phyloP scores from a whole-genome alignment of 192 early-diverging fungal species.

The Coemansia nantahalensis region DNA sequence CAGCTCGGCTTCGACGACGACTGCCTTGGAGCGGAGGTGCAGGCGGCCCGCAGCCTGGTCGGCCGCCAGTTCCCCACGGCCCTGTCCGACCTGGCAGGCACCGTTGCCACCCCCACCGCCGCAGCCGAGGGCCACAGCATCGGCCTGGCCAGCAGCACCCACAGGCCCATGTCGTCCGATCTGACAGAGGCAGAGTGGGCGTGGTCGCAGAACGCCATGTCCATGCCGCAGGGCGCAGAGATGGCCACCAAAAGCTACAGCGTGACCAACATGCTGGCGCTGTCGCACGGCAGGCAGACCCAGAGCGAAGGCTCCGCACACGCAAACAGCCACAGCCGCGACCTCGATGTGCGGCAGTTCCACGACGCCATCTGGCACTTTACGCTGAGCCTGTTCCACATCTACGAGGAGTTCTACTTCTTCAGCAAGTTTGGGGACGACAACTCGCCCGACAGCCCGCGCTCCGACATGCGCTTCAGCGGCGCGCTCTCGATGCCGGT shows the following conservation, averaged over 20 bases:
- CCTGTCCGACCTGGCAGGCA: neutral
- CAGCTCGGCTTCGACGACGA: conserved; percentile 36
- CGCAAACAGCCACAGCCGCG: neutral
- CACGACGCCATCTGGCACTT: conserved; percentile 51
- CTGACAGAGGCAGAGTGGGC: conserved; percentile 23
- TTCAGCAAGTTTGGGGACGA: conserved; percentile 43
- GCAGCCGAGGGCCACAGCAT: conserved; percentile 8
- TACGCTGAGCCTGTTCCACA: conserved; percentile 46
- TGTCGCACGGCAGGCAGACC: neutral
- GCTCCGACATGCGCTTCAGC: conserved; percentile 1
- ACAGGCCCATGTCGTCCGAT: conserved; percentile 17
- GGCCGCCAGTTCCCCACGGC: conserved; percentile 21
- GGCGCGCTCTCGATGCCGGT: conserved; percentile 16
- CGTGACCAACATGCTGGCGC: conserved; percentile 17
- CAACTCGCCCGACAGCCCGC: conserved; percentile 25
- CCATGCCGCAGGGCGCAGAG: neutral
- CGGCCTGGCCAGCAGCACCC: conserved; percentile 4
- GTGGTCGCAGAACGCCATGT: conserved; percentile 20
- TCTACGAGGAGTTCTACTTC: conserved; percentile 51
- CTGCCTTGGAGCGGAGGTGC: conserved; percentile 30
- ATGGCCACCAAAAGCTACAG: conserved; percentile 31
- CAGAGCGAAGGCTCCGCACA: too few relatives aligned
- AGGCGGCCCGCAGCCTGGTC: conserved; percentile 20
- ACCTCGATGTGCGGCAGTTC: conserved; percentile 34
- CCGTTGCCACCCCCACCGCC: too few relatives aligned